Base-by-base conservation (phyloP, 306 rosid species). In the Malus orientalis region DNA sequence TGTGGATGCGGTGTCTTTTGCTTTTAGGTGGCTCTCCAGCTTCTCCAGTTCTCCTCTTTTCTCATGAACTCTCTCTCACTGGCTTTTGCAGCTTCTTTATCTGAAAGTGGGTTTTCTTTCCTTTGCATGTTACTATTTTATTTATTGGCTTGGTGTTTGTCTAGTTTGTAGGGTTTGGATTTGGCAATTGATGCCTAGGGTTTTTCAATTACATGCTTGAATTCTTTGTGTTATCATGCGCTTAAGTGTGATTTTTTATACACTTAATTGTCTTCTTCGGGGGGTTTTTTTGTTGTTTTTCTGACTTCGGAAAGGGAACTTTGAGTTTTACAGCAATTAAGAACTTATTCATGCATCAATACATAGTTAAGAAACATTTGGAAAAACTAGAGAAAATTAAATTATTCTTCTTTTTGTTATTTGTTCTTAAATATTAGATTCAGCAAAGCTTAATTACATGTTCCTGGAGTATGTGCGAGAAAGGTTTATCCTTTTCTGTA, bases 101-200 rank as follows among this genome's bases (percentile, higher is more conserved):
- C 33, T 36, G 49, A 20, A 33, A 32, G 33, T 71, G 75, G 20
- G 15, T 54, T 71, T 10, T 57, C 22, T 19, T 23, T 73, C 67
- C 61, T 12, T 73, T 73, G 53, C 67, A 73, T 64, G 25, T 5
- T 27, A 62, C 30, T 62, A 62, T 64, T 25, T 64, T 29, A 19
- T 25, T 25, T 22, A 8, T 60, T 57, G 15, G 60, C 12, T 51
- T 51, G 25, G 42, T 70, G 40, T 10, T 4, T 54, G 30, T 54
- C 32, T 72, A 23, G 25, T 23, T 36, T 36, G 23, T 73, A 73
- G 76, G 67, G 67, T 73, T 73, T 73, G 55, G 76, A 58, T 5
- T 40, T 22, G 55, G 54, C 70, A 40, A 22, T 30, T 55, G 47
- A 20, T 71, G 75, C 20, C 18, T 54, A 20, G 13, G 49, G 42